These are phyloP conservation scores for Phialophora expanda DNA, from an alignment of 2,329 filamentous ascomycete genomes.

Conservation along the genomic window DNA sequence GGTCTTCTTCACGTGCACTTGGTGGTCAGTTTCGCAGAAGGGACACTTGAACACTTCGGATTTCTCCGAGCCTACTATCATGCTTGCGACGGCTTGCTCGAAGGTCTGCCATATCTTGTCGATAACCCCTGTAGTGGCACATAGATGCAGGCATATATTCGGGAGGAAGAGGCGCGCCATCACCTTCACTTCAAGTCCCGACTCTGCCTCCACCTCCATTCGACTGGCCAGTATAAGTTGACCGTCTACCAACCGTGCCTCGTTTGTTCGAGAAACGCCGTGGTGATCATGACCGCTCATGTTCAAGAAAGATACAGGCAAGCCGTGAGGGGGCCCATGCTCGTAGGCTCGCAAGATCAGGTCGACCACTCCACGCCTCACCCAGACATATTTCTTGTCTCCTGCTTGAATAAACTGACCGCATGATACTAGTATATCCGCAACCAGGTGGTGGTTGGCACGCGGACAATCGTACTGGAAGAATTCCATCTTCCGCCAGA, in stretches of 20 bases:
- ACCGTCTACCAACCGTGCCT: too few species aligned
- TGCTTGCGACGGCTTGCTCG: constrained; percentile 22
- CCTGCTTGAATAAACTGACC: not conserved
- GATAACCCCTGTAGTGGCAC: not conserved
- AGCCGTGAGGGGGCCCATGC: constrained; percentile 24
- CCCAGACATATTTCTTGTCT: constrained; percentile 6
- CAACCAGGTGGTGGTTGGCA: constrained; percentile 13
- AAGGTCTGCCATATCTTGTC: constrained; percentile 11
- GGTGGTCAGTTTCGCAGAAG: constrained; percentile 29
- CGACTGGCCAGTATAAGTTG: constrained; percentile 28
- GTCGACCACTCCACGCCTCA: constrained; percentile 24
- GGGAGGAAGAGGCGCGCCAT: constrained; percentile 11
- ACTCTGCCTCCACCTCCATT: constrained; percentile 22
- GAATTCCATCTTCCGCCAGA: constrained; percentile 20
- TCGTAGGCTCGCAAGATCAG: constrained; percentile 32
- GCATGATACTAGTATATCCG: constrained; percentile 21
- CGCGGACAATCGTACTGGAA: constrained; percentile 27
- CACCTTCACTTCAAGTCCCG: constrained; percentile 4
- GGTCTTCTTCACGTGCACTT: constrained; percentile 17
- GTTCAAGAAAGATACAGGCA: not conserved
- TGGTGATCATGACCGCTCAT: too few species aligned
- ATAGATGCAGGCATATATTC: constrained; percentile 20
- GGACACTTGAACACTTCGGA: constrained; percentile 29
- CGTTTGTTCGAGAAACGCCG: too few species aligned
- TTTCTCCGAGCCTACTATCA: constrained; percentile 25